Evolutionary conservation across 176 grass and related monocot genomes (phyloP).

Genomic region (Zizania latifolia): DNA sequence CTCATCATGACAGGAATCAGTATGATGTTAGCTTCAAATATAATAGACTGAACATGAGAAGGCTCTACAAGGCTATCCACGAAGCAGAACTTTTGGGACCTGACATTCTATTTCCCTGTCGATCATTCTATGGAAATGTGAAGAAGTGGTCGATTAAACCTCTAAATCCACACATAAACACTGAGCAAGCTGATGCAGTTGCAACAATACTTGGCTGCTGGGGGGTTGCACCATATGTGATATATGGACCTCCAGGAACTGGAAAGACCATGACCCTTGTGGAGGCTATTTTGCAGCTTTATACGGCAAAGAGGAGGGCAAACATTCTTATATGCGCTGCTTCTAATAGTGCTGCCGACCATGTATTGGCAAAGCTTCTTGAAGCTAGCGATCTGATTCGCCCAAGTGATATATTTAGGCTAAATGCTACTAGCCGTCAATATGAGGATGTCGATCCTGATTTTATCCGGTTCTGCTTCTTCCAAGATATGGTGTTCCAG

Average conservation of each 20-base stretch:
- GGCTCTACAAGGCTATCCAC: conserved; percentile 61
- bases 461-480: conserved; percentile 81
- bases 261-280: conserved; percentile 84
- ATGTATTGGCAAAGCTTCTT: conserved; percentile 73
- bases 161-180: conserved; percentile 62
- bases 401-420: conserved; percentile 65
- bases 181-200: conserved; percentile 64
- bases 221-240: conserved; percentile 69
- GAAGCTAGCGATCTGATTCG: conserved; percentile 42
- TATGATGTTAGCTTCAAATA: conserved; percentile 82
- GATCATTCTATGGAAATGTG: conserved; percentile 31
- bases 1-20: conserved; percentile 34
- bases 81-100: conserved; percentile 44
- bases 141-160: conserved; percentile 43
- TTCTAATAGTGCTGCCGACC: conserved; percentile 88
- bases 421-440: conserved; percentile 73
- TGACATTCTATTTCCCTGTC: conserved; percentile 53
- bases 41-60: conserved; percentile 90
- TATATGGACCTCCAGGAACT: conserved; percentile 86
- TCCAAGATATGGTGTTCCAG: conserved; percentile 64
- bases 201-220: conserved; percentile 75
- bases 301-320: conserved; percentile 46
- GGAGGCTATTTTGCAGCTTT: conserved; percentile 82
- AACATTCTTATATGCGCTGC: conserved; percentile 78
- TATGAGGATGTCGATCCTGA: conserved; percentile 74